Evolutionary conservation across 805 yeast genomes (phyloP).

Genomic region (Myxozyma melibiosi): DNA sequence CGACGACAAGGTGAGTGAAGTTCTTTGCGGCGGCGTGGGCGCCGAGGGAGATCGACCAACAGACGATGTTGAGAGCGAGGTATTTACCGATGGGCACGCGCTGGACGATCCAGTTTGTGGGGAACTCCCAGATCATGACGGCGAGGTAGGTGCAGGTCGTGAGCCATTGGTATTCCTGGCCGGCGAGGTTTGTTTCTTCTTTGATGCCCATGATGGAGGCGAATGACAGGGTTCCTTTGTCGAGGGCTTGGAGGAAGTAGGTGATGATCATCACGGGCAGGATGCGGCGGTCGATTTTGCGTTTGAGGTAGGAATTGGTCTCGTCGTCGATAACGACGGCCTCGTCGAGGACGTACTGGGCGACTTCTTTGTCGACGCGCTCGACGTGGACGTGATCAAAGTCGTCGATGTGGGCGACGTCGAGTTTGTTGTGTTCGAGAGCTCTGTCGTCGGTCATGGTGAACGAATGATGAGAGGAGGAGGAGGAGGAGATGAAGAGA

Average conservation of each 20-base stretch:
- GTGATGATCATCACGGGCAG: constrained; percentile 55
- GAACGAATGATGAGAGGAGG: neutral
- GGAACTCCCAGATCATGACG: constrained; percentile 51
- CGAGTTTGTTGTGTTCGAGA: neutral
- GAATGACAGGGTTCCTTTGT: constrained; percentile 59
- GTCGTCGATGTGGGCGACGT: constrained; percentile 16
- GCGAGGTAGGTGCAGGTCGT: constrained; percentile 53
- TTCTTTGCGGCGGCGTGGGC: constrained; percentile 47
- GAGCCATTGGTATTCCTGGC: constrained; percentile 47
- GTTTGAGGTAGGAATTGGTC: constrained; percentile 19
- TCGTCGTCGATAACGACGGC: constrained; percentile 13
- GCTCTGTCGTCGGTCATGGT: neutral
- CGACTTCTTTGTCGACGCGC: constrained; percentile 13
- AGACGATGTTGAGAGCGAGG: constrained; percentile 49
- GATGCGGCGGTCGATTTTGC: constrained; percentile 53
- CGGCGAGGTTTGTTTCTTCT: constrained; percentile 44
- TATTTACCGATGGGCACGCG: constrained; percentile 57
- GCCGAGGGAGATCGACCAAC: constrained; percentile 52
- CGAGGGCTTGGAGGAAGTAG: constrained; percentile 54
- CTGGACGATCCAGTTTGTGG: constrained; percentile 44
- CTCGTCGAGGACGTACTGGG: constrained; percentile 12
- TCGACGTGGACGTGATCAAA: constrained; percentile 3
- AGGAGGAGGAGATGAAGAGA: neutral
- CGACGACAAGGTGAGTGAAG: constrained; percentile 50
- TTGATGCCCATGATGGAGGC: constrained; percentile 60